Conservation (phyloP, 129 eudicot genomes). For the Tanacetum coccineum region DNA sequence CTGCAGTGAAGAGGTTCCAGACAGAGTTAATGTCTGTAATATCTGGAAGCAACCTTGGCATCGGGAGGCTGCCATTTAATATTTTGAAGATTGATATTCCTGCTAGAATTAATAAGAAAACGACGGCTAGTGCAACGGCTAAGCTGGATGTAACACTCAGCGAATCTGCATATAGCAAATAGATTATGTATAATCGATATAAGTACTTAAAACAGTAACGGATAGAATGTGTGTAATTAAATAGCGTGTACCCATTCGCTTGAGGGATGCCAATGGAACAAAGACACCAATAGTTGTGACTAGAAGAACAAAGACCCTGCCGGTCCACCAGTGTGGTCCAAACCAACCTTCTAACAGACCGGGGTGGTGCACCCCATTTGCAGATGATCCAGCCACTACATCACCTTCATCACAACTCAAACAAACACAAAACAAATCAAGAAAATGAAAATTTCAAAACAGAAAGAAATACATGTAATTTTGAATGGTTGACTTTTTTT, state of each 20-base stretch:
- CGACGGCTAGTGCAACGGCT: conserved; percentile 60
- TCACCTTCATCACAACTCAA: conserved; percentile 38
- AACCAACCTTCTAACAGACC: conserved; percentile 71
- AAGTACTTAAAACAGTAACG: background rate
- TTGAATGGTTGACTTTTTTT: no score
- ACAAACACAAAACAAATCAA: conserved; percentile 11
- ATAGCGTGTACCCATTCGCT: conserved; percentile 50
- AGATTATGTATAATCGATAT: background rate
- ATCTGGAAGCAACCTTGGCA: conserved; percentile 58
- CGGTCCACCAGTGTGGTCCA: conserved; percentile 61
- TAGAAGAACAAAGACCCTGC: conserved; percentile 48
- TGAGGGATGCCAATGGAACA: conserved; percentile 57
- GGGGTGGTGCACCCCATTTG: conserved; percentile 49
- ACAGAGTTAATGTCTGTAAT: conserved; percentile 42
- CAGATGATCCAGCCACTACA: conserved; percentile 58
- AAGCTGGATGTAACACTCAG: conserved; percentile 54
- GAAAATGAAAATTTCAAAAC: background rate
- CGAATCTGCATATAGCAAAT: conserved; percentile 49
- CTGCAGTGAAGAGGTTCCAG: conserved; percentile 69
- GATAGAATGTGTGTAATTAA: background rate
- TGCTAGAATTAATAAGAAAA: conserved; percentile 47
- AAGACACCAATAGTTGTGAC: conserved; percentile 48
- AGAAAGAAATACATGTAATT: background rate
- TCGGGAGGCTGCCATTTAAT: conserved; percentile 37
- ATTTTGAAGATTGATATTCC: conserved; percentile 49